These are phyloP conservation scores for Amesomyces nigricolor DNA, from an alignment of 2,329 filamentous ascomycete genomes.

Conservation along the genomic window DNA sequence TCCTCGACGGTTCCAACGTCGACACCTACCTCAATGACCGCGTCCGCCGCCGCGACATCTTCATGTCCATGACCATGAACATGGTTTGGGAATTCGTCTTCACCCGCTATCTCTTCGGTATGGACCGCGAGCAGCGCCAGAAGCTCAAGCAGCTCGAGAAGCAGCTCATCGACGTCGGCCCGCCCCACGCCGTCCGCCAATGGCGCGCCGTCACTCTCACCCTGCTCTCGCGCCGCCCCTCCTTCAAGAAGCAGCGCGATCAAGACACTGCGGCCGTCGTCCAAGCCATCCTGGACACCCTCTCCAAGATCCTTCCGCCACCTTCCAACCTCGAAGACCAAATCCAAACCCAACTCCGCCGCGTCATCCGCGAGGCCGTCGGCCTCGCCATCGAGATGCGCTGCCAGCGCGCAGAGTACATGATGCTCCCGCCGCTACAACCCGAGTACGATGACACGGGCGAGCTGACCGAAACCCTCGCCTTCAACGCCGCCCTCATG, in stretches of 20 bases:
- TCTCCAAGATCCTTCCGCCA: constrained; percentile 80
- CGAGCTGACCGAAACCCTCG: constrained; percentile 78
- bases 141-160: constrained; percentile 97
- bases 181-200: constrained; percentile 81
- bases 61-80: constrained; percentile 98
- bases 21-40: constrained; percentile 83
- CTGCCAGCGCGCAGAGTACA: constrained; percentile 91
- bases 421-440: constrained; percentile 93
- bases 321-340: constrained; percentile 74
- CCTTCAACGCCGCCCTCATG: constrained; percentile 92
- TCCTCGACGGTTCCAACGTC: constrained; percentile 90
- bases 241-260: constrained; percentile 77
- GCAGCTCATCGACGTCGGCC: constrained; percentile 80
- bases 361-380: constrained; percentile 83
- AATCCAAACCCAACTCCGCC: constrained; percentile 76
- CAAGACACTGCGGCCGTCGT: constrained; percentile 95
- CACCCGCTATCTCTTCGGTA: constrained; percentile 94
- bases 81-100: constrained; percentile 99
- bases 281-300: constrained; percentile 77
- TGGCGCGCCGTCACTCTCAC: constrained; percentile 96
- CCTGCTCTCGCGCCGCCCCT: constrained; percentile 70
- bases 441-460: constrained; percentile 93
- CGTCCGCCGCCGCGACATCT: constrained; percentile 82
- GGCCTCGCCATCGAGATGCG: constrained; percentile 95
- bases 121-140: constrained; percentile 95